Conservation (phyloP, 129 eudicot genomes). For the Oenanthe sinensis region DNA sequence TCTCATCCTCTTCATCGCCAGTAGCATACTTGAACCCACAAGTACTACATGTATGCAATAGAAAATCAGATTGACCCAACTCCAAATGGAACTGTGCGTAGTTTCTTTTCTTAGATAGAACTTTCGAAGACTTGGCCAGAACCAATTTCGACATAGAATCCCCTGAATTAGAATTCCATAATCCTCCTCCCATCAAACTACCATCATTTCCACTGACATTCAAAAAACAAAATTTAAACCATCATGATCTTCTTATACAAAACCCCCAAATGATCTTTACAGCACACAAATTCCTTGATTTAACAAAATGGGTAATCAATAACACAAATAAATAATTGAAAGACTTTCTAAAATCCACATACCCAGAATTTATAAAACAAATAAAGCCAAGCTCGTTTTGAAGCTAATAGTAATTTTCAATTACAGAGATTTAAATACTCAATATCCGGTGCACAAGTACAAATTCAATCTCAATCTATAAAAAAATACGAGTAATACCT, state of each 20-base stretch:
- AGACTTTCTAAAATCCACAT: background rate
- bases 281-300: background rate
- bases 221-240: slow-evolving; percentile 2
- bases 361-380: background rate
- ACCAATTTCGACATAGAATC: background rate
- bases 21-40: slow-evolving; percentile 81
- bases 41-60: slow-evolving; percentile 49
- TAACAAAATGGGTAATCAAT: background rate
- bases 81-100: slow-evolving; percentile 77
- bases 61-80: slow-evolving; percentile 81
- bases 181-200: slow-evolving; percentile 13
- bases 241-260: background rate
- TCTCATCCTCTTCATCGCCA: slow-evolving; percentile 67
- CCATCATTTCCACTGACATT: slow-evolving; percentile 19
- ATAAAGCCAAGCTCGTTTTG: no score
- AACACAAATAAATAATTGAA: background rate
- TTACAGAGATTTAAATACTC: background rate
- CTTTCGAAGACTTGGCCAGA: slow-evolving; percentile 13
- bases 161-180: slow-evolving; percentile 3
- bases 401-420: no score
- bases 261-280: background rate
- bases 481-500: slow-evolving; percentile 13
- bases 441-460: no score
- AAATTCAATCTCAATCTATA: no score
- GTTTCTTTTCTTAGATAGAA: slow-evolving; percentile 62